Base-by-base conservation (phyloP, 768 basidiomycete species). In the Suillus placidus region DNA sequence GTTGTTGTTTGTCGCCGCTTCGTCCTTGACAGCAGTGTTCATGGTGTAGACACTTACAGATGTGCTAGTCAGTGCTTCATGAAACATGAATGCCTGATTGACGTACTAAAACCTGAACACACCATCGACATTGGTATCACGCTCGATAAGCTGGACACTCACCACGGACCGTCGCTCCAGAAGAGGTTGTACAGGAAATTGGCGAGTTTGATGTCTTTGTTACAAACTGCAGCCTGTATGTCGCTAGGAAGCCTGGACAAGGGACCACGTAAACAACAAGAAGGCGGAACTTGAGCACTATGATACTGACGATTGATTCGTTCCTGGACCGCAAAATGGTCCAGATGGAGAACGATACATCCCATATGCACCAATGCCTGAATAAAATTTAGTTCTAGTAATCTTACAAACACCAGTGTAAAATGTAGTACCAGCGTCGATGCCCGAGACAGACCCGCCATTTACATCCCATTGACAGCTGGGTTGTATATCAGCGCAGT, bases 381-480 rank as follows among this genome's bases (percentile, higher is more conserved):
- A 51, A 30, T 52, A 49, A 49, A 32, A 55, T 23, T 34, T 57
- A 61, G 66, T 71, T 69, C 14, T 54, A 60, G 7, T 60, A 58
- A 43, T 60, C 35, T 34, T 62, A 61, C 30, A 30, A 45, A 38
- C 3, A 26, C 20, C 16, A 43, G 1, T 38, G 47, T 45, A 37
- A 10, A 16, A 20, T 56, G 26, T 26, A 26, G 26, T 61, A 69
- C 69, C 69, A 3, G 72, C 72, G 58, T 72, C 72, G 20, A 67
- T 65, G 13, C 70, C 71, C 14, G 0, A 43, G 10, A 54, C 9
- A 14, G 64, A 43, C n/a, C 67, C 56, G 18, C 67, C 69, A 40
- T 54, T 18, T 38, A 66, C 68, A 37, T 64, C 68, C 60, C 70
- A 68, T 45, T 74, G 73, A 54, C 74, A 75, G 58, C 74, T 74